These are phyloP conservation scores for Triticum urartu DNA, from an alignment of 176 grass and related monocot species.

Conservation along the genomic window DNA sequence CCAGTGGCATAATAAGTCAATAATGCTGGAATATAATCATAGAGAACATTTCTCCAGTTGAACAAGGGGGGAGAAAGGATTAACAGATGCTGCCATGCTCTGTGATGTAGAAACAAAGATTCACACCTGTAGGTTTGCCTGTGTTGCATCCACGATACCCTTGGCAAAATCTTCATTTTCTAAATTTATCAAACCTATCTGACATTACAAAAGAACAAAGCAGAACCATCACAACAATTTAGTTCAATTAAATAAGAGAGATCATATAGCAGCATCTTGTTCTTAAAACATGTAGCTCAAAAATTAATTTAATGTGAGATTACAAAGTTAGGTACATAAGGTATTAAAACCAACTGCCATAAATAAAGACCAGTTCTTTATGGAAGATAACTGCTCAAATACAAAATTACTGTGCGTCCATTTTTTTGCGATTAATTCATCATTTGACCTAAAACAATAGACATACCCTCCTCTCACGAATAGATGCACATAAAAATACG, in stretches of 20 bases:
- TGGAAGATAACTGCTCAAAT: constrained; percentile 2
- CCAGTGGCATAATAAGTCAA: background rate
- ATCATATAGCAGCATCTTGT: constrained; percentile 3
- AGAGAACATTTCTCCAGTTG: background rate
- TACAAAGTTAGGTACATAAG: background rate
- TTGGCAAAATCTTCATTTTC: constrained; percentile 93
- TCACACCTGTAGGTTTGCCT: constrained; percentile 60
- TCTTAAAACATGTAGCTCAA: background rate
- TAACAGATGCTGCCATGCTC: background rate
- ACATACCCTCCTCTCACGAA: constrained; percentile 17
- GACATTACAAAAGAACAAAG: constrained; percentile 24
- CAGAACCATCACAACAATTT: constrained; percentile 11
- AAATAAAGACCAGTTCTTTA: constrained; percentile 16
- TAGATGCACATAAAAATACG: constrained; percentile 3
- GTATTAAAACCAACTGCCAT: background rate
- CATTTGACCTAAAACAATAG: constrained; percentile 7
- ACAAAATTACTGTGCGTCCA: background rate
- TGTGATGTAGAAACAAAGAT: constrained; percentile 3
- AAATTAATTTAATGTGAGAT: background rate
- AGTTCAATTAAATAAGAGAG: constrained; percentile 19
- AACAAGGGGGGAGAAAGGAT: background rate
- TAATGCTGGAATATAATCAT: background rate
- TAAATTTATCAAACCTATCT: constrained; percentile 97
- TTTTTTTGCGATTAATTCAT: background rate
- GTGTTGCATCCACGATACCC: constrained; percentile 65